A percentile compares a stretch with the other conserved stretches of the same genome.
Evolutionary conservation across 2,329 filamentous ascomycete species (phyloP).

Genomic region (Parascedosporium putredinis): DNA sequence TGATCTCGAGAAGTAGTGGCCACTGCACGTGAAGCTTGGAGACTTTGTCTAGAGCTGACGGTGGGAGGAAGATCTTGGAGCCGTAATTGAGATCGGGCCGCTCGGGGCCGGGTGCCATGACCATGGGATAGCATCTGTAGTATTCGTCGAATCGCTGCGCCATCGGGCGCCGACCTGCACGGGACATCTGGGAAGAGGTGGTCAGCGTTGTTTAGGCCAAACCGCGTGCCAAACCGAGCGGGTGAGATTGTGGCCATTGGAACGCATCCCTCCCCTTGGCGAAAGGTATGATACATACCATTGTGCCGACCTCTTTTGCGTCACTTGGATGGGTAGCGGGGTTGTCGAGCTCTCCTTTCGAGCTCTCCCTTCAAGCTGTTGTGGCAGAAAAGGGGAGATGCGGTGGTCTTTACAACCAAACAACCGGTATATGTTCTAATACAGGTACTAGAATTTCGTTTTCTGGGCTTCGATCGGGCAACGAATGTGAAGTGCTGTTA

Average conservation of each 20-base stretch:
- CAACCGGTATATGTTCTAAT: no score
- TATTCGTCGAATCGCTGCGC: conserved; percentile 90
- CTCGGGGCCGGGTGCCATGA: conserved; percentile 86
- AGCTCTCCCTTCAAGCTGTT: no score
- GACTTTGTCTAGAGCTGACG: conserved; percentile 91
- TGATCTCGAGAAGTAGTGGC: conserved; percentile 92
- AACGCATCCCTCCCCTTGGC: neutral
- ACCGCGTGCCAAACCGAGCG: conserved; percentile 27
- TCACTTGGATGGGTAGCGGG: neutral
- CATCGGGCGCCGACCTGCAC: conserved; percentile 35
- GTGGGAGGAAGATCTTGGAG: conserved; percentile 95
- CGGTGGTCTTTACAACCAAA: no score
- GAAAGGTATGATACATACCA: conserved; percentile 1
- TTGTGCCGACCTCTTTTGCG: neutral
- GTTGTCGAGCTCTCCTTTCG: neutral
- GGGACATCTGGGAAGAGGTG: conserved; percentile 38
- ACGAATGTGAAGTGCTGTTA: neutral
- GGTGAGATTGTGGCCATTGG: neutral
- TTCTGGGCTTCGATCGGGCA: neutral
- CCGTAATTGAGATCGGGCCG: conserved; percentile 87
- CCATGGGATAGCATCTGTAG: conserved; percentile 91
- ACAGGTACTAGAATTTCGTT: no score
- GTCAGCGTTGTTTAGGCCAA: conserved; percentile 36
- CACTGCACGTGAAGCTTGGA: conserved; percentile 94
- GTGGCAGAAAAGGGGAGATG: no score